phyloP scores from a whole-genome alignment of 139 green algal species.

The Chlorella sp. region DNA sequence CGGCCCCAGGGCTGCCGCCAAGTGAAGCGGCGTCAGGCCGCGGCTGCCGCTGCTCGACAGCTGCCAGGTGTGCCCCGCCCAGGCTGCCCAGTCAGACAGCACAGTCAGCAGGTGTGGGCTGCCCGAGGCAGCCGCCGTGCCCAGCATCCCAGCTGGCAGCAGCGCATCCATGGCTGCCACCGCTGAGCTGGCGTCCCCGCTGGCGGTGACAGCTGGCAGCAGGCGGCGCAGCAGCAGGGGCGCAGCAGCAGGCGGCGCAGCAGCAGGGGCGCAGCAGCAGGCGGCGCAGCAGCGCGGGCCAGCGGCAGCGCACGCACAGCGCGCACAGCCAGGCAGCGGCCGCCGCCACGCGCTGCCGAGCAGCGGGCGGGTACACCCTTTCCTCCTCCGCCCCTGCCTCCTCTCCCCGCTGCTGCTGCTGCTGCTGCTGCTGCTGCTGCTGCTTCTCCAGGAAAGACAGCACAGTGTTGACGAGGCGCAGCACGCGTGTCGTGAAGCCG shows the following conservation, averaged over 20 bases:
- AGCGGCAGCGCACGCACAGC: conserved; percentile 15
- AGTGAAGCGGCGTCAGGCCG: conserved; percentile 9
- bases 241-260: neutral
- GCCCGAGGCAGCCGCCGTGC: neutral
- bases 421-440: neutral
- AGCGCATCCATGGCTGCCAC: conserved; percentile 8
- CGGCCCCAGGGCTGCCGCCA: conserved; percentile 1
- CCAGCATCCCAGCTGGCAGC: conserved; percentile 10
- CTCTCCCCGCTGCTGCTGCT: neutral
- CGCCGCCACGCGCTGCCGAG: neutral
- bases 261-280: conserved; percentile 27
- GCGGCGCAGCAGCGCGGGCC: conserved; percentile 13
- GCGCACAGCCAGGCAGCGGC: neutral
- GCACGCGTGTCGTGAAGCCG: neutral
- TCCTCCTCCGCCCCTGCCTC: neutral
- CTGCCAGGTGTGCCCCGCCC: conserved; percentile 5
- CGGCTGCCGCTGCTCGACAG: neutral
- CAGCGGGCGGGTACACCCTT: neutral
- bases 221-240: conserved; percentile 21
- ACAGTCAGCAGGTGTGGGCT: neutral
- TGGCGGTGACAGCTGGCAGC: neutral
- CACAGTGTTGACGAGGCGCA: conserved; percentile 2
- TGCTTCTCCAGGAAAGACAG: neutral
- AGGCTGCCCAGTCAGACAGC: neutral
- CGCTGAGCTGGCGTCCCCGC: neutral